phyloP scores from a whole-genome alignment of 257 asterid species.

The Plantago major region DNA sequence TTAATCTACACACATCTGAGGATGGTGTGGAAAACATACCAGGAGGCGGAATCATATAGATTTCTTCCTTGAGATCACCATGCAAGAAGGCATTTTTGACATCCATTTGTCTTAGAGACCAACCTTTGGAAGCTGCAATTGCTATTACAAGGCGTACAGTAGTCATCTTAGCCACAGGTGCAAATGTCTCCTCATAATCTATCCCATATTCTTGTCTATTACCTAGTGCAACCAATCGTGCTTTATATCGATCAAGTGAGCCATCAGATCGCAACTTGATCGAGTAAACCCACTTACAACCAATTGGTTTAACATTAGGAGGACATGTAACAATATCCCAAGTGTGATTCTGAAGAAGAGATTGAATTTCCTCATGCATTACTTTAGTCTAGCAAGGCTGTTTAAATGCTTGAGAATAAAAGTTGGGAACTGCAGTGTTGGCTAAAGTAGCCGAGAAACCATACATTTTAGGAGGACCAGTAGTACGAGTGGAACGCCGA shows the following conservation, averaged over 20 bases:
- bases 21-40: neutral
- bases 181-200: neutral
- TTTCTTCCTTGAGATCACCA: neutral
- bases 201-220: slow-evolving; percentile 6
- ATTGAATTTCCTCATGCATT: neutral
- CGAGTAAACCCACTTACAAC: neutral
- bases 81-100: slow-evolving; percentile 8
- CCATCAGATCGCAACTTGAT: neutral
- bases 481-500: neutral
- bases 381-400: neutral
- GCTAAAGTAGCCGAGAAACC: neutral
- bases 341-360: slow-evolving; percentile 6
- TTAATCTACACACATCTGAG: neutral
- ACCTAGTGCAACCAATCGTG: neutral
- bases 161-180: neutral
- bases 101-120: slow-evolving; percentile 1
- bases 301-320: neutral
- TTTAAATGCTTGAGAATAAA: slow-evolving; percentile 4
- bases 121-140: neutral
- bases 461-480: slow-evolving; percentile 1
- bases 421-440: neutral
- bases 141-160: neutral
- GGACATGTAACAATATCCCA: neutral
- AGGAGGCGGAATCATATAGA: neutral
- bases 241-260: neutral